Evolutionary conservation across 164 flowering plant species (phyloP).

Genomic region (Vitis labrusca): DNA sequence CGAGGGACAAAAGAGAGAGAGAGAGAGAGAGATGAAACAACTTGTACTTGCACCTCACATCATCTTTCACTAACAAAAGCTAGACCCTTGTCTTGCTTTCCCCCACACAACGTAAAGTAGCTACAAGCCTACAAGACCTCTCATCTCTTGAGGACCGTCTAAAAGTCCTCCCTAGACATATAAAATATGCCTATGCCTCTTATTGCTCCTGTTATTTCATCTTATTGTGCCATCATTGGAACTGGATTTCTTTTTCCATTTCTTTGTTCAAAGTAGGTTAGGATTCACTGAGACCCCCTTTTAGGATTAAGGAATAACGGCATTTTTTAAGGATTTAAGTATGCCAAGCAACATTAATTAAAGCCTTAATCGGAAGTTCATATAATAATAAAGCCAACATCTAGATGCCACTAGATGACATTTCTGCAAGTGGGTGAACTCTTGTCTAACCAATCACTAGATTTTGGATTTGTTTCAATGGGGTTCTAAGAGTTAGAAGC

Average conservation of each 20-base stretch:
- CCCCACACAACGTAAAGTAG: neutral
- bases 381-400: neutral
- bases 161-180: neutral
- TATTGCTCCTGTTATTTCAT: neutral
- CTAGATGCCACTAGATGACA: neutral
- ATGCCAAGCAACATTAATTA: neutral
- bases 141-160: slow-evolving; percentile 11
- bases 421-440: too few species aligned
- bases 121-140: neutral
- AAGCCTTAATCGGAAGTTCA: too few species aligned
- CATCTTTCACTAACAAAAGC: slow-evolving; percentile 20
- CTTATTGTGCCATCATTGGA: slow-evolving; percentile 14
- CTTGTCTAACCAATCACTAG: too few species aligned
- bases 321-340: slow-evolving; percentile 1
- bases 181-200: neutral
- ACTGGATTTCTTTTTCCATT: neutral
- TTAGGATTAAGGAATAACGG: slow-evolving; percentile 14
- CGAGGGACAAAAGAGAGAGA: neutral
- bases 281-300: slow-evolving; percentile 15
- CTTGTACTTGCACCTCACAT: slow-evolving; percentile 16
- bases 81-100: slow-evolving; percentile 4
- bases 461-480: too few species aligned
- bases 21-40: slow-evolving; percentile 3
- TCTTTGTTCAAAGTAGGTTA: slow-evolving; percentile 15
- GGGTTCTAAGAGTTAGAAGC: too few species aligned